Conservation (phyloP, 2,329 filamentous ascomycete genomes). For the Cryphonectria radicalis region DNA sequence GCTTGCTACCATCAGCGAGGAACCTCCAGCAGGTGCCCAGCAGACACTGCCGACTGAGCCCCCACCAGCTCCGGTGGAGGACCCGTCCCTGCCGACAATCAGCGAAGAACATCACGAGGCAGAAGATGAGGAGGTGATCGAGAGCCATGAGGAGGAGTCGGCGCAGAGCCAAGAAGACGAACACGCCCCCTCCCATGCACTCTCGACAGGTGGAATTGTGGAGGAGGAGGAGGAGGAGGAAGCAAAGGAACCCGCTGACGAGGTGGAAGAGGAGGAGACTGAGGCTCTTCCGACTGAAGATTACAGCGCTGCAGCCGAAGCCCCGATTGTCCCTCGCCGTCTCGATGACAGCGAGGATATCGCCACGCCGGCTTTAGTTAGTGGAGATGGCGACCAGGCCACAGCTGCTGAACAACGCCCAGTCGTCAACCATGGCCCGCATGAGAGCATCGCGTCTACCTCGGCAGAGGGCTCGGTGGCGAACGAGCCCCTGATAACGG, state of each 20-base stretch:
- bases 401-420: background rate
- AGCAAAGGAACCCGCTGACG: background rate
- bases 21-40: background rate
- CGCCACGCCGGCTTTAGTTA: background rate
- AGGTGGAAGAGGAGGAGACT: background rate
- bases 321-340: slow-evolving; percentile 2
- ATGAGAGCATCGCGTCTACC: slow-evolving; percentile 1
- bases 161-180: background rate
- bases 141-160: background rate
- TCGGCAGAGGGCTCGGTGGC: background rate
- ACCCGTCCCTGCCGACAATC: background rate
- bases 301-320: background rate
- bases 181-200: background rate
- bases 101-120: background rate
- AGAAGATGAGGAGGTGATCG: background rate
- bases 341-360: slow-evolving; percentile 9
- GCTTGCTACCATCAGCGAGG: slow-evolving; percentile 13
- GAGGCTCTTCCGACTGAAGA: background rate
- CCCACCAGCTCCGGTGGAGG: slow-evolving; percentile 8
- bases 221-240: background rate
- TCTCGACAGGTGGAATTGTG: background rate
- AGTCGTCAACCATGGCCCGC: background rate
- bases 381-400: background rate
- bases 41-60: background rate
- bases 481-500: slow-evolving; percentile 21